Evolutionary conservation across 2,329 filamentous ascomycete species (phyloP).

Genomic region (Colletotrichum chlorophyti): DNA sequence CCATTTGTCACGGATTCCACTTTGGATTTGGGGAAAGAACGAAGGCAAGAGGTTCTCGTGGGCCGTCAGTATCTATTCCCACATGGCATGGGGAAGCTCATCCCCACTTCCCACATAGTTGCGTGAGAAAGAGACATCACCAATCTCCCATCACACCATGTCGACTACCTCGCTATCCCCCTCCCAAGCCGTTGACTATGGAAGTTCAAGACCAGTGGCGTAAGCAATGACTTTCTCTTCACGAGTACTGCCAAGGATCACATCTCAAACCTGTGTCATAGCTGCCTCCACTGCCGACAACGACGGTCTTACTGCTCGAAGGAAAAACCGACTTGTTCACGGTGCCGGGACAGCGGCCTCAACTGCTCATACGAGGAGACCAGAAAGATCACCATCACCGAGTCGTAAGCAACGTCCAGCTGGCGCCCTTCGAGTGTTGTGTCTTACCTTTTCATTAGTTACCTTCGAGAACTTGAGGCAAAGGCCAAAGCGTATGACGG

Average conservation of each 20-base stretch:
- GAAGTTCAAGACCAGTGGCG: constrained; percentile 35
- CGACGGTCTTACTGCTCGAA: constrained; percentile 45
- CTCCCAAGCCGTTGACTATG: constrained; percentile 1
- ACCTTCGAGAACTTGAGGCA: constrained; percentile 15
- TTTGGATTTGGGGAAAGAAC: constrained; percentile 1
- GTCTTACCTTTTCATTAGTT: neutral
- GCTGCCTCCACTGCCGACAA: constrained; percentile 42
- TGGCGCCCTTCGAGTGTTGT: too few relatives aligned
- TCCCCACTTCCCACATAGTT: constrained; percentile 1
- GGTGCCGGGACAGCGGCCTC: constrained; percentile 39
- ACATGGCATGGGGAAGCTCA: constrained; percentile 8
- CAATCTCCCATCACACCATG: neutral
- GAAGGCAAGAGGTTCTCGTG: too few relatives aligned
- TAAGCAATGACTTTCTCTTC: constrained; percentile 23
- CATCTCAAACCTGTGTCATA: constrained; percentile 23
- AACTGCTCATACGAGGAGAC: constrained; percentile 43
- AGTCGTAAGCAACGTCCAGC: constrained; percentile 33
- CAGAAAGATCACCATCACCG: constrained; percentile 42
- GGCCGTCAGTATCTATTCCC: neutral
- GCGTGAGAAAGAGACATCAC: neutral
- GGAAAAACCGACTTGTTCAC: constrained; percentile 42
- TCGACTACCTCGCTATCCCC: constrained; percentile 6
- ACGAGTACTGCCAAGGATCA: neutral
- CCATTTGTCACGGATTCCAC: constrained; percentile 21
- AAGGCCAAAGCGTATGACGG: constrained; percentile 24